Base-by-base conservation (phyloP, 441 rosid species). In the Pelargonium myrrhifolium region DNA sequence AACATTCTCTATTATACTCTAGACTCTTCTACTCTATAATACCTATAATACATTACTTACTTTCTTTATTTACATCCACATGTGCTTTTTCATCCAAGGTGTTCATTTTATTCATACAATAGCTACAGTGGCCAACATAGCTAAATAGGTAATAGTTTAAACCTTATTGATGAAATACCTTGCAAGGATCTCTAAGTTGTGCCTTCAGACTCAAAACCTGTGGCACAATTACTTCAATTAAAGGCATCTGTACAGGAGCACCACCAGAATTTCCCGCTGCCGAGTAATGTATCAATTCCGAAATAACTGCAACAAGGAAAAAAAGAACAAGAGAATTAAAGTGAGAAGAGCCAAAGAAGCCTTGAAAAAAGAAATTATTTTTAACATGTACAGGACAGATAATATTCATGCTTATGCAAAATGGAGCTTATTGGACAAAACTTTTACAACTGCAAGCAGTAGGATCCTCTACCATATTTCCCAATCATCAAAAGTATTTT, bases 211-310 rank as follows among this genome's bases (percentile, higher is more conserved):
- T 87, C 93, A 95, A 85, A 75, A 95, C 91, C 72, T 80, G 92
- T 71, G 96, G 98, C 65, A 90, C 96, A 81, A 95, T 87, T 35
- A 87, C 89, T 88, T 89, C 96, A 82, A 95, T 92, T 65, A 95
- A 80, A 72, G 96, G 96, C 85, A 89, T 84, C 73, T 92, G 96
- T 31, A 85, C 86, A 63, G 88, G 72, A 75, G 84, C 82, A 64
- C 89, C 99, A 75, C 91, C 97, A 81, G 98, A 86, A 70, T 80
- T 82, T 72, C 77, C 77, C 6, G 93, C 81, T 53, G 95, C 87
- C 47, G 98, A 83, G 77, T 89, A 86, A 79, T 95, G 95, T 82
- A 92, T 95, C 80, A 95, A 79, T 80, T 95, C 97, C 43, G 97
- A 92, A 62, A 89, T 74, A 65, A 95, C 99, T 92, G 96, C 85